phyloP scores from a whole-genome alignment of 805 yeast species.

The Metschnikowia kofuensis region DNA sequence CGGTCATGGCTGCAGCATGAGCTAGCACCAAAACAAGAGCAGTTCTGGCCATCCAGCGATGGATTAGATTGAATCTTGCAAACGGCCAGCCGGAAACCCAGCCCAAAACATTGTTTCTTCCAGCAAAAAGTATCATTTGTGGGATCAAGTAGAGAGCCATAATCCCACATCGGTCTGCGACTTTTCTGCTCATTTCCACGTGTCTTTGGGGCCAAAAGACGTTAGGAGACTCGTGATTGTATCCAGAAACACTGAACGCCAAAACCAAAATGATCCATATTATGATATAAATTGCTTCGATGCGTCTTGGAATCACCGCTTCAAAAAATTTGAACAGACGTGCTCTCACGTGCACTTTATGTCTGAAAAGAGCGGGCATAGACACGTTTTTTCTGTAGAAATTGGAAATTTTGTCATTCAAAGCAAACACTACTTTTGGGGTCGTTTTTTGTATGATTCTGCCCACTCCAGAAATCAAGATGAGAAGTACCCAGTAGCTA shows the following conservation, averaged over 20 bases:
- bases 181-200: conserved; percentile 11
- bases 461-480: conserved; percentile 38
- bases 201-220: not conserved
- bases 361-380: conserved; percentile 25
- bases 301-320: conserved; percentile 26
- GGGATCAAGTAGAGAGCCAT: conserved; percentile 49
- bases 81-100: conserved; percentile 60
- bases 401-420: conserved; percentile 29
- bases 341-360: conserved; percentile 7
- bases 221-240: conserved; percentile 6
- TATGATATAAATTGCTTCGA: conserved; percentile 23
- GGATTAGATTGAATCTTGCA: conserved; percentile 58
- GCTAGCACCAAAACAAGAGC: conserved; percentile 46
- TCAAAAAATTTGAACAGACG: conserved; percentile 14
- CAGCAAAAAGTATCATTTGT: conserved; percentile 56
- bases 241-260: conserved; percentile 8
- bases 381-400: conserved; percentile 22
- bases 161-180: conserved; percentile 57
- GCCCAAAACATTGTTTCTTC: conserved; percentile 69
- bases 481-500: conserved; percentile 47
- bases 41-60: conserved; percentile 61
- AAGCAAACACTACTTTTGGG: conserved; percentile 31
- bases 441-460: conserved; percentile 39
- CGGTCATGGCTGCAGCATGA: conserved; percentile 42
- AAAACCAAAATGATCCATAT: conserved; percentile 17